Evolutionary conservation across 768 basidiomycete species (phyloP).

Genomic region (Clavulina sp.): DNA sequence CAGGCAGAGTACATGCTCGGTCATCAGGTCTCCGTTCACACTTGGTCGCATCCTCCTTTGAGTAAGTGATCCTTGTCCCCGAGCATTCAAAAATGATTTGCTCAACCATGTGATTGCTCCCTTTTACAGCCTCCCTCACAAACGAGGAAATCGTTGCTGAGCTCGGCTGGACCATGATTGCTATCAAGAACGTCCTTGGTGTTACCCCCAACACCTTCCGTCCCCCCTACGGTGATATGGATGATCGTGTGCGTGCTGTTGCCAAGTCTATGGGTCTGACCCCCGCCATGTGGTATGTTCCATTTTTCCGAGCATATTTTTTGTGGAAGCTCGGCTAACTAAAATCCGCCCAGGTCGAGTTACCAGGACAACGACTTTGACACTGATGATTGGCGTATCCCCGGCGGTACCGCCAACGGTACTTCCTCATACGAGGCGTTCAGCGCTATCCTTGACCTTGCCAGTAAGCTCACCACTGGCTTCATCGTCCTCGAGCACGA

Average conservation of each 20-base stretch:
- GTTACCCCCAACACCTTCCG: conserved; percentile 29
- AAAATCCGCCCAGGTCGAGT: conserved; percentile 28
- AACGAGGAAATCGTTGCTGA: conserved; percentile 82
- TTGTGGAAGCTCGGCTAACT: background rate
- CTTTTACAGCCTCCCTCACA: conserved; percentile 35
- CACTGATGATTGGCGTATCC: conserved; percentile 79
- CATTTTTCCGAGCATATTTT: background rate
- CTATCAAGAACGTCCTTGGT: conserved; percentile 44
- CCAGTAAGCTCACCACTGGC: conserved; percentile 31
- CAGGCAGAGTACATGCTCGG: conserved; percentile 37
- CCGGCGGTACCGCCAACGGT: conserved; percentile 55
- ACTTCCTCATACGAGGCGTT: conserved; percentile 49
- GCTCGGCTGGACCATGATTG: conserved; percentile 79
- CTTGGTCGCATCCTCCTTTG: conserved; percentile 58
- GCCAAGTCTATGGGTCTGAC: conserved; percentile 78
- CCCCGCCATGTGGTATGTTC: conserved; percentile 61
- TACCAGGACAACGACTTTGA: conserved; percentile 30
- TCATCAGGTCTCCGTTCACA: conserved; percentile 42
- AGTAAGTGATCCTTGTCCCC: conserved; percentile 17
- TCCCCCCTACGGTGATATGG: conserved; percentile 52
- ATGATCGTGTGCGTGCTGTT: conserved; percentile 87
- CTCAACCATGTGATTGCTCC: no score
- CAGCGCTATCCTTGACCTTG: conserved; percentile 53
- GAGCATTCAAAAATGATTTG: background rate
- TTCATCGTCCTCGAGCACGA: conserved; percentile 89